Conservation (phyloP, 495 filamentous ascomycete species). For the Aspergillus steynii region DNA sequence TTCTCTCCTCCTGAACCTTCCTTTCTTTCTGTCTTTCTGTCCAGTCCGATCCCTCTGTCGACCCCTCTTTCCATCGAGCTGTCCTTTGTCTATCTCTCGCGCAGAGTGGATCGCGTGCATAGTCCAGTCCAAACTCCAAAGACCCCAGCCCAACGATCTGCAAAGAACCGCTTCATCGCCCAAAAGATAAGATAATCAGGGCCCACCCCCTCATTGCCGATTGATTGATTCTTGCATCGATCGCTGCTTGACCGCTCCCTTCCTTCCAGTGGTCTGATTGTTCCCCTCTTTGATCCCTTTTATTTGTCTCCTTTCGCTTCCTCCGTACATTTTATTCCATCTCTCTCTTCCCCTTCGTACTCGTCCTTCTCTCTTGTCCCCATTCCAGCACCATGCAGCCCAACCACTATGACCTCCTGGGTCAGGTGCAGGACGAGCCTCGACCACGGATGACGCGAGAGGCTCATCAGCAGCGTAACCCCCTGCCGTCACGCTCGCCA, state of each 20-base stretch:
- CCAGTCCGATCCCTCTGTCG: not conserved
- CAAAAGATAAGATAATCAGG: not conserved
- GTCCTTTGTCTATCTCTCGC: not conserved
- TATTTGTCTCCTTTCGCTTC: conserved; percentile 2
- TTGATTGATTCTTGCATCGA: not conserved
- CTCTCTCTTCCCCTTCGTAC: conserved; percentile 23
- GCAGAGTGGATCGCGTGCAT: not conserved
- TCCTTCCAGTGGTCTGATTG: conserved; percentile 2
- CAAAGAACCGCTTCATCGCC: not conserved
- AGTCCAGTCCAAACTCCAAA: not conserved
- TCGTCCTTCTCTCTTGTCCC: conserved; percentile 1
- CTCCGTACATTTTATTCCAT: conserved; percentile 16
- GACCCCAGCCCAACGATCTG: not conserved
- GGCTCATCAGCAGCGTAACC: conserved; percentile 31
- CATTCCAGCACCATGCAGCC: conserved; percentile 36
- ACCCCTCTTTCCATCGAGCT: not conserved
- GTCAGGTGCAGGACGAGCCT: conserved; percentile 45
- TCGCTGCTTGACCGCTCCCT: conserved; percentile 4
- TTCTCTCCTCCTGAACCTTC: conserved; percentile 9
- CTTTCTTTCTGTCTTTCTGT: conserved; percentile 1
- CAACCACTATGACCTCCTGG: conserved; percentile 45
- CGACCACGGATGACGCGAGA: conserved; percentile 45
- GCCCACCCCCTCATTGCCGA: not conserved
- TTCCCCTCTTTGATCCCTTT: conserved; percentile 5
- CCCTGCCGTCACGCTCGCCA: conserved; percentile 36